Evolutionary conservation across 441 rosid species (phyloP).

Genomic region (Euphorbia celastroides): DNA sequence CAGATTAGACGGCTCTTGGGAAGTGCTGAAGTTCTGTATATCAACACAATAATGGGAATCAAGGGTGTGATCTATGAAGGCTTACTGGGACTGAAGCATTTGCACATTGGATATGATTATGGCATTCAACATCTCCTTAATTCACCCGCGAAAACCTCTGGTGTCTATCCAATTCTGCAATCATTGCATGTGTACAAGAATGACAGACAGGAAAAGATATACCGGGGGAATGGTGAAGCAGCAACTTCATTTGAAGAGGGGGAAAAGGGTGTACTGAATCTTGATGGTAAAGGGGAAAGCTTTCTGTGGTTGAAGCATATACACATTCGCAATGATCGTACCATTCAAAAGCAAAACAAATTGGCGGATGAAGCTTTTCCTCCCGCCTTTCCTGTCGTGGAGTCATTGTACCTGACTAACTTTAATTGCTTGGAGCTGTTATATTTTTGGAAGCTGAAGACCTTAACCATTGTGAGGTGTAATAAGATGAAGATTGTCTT

Average conservation of each 20-base stretch:
- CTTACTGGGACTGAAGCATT: slow-evolving; percentile 18
- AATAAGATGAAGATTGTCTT: background rate
- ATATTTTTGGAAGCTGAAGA: slow-evolving; percentile 10
- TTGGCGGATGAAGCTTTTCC: background rate
- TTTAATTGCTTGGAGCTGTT: background rate
- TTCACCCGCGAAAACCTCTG: background rate
- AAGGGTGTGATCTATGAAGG: slow-evolving; percentile 3
- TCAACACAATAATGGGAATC: background rate
- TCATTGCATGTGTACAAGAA: background rate
- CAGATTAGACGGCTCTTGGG: background rate
- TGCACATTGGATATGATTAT: background rate
- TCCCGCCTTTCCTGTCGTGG: background rate
- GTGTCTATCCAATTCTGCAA: slow-evolving; percentile 8
- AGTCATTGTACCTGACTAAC: background rate
- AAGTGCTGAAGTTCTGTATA: slow-evolving; percentile 2
- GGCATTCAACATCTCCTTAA: background rate
- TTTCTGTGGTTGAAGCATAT: slow-evolving; percentile 20
- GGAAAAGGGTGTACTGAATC: background rate
- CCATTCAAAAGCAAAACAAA: background rate
- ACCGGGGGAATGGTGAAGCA: background rate
- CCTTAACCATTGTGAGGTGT: background rate
- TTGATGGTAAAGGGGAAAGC: slow-evolving; percentile 8
- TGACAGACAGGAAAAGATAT: background rate
- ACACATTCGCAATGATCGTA: background rate
- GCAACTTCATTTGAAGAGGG: background rate